phyloP scores from a whole-genome alignment of 75 land plant genomes.

The Cryptomeria japonica region DNA sequence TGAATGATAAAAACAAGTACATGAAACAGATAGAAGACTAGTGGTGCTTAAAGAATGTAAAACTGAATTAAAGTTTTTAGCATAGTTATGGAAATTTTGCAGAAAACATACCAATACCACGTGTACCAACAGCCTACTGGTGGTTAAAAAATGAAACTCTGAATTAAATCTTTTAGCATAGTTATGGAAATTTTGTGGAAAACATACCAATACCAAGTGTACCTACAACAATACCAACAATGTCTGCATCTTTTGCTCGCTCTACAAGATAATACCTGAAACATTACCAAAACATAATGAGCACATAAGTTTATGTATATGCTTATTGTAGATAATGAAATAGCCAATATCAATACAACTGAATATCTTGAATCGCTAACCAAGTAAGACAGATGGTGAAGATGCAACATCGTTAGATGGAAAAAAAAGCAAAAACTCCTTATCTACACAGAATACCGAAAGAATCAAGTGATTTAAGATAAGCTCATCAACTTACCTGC shows the following conservation, averaged over 20 bases:
- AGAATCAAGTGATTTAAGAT: neutral
- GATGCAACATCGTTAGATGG: neutral
- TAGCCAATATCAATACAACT: neutral
- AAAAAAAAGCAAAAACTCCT: neutral
- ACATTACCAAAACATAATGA: neutral
- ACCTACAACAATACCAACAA: conserved; percentile 94
- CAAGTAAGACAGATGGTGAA: neutral
- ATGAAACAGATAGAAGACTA: neutral
- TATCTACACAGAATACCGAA: neutral
- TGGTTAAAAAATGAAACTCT: neutral
- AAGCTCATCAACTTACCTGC: conserved; percentile 47
- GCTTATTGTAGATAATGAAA: neutral
- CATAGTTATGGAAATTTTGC: neutral
- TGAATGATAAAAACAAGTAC: neutral
- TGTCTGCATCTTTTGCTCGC: conserved; percentile 97
- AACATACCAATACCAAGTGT: conserved; percentile 87
- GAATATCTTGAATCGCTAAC: neutral
- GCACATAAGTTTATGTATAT: neutral
- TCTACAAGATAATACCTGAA: conserved; percentile 92
- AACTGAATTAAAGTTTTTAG: neutral
- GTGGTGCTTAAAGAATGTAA: neutral
- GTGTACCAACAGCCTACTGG: conserved; percentile 49
- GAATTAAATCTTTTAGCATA: neutral
- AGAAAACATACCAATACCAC: conserved; percentile 65
- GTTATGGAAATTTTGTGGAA: conserved; percentile 3